phyloP scores from a whole-genome alignment of 441 rosid species.

The Biscutella laevigata region DNA sequence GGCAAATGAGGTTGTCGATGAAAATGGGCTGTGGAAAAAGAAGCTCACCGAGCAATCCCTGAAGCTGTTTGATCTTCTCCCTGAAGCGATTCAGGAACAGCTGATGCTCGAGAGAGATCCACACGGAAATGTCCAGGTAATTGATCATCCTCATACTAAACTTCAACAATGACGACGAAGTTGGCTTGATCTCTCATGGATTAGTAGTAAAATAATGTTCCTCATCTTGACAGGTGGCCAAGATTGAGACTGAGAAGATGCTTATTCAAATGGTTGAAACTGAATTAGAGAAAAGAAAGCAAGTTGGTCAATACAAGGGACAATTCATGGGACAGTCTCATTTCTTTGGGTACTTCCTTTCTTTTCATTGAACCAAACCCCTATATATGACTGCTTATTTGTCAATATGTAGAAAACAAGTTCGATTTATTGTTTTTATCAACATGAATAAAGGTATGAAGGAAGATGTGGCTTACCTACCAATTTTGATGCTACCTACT shows the following conservation, averaged over 20 bases:
- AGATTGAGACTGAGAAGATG: conserved; percentile 98
- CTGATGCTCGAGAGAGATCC: conserved; percentile 99
- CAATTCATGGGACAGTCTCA: conserved; percentile 88
- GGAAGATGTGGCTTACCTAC: conserved; percentile 99
- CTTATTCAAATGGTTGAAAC: conserved; percentile 98
- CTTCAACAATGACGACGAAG: background rate
- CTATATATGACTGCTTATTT: background rate
- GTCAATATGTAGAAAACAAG: background rate
- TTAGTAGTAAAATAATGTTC: conserved; percentile 1
- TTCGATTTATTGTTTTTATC: background rate
- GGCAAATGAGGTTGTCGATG: conserved; percentile 78
- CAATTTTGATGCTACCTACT: conserved; percentile 67
- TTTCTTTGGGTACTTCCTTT: conserved; percentile 72
- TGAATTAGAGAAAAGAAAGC: conserved; percentile 84
- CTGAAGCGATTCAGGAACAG: conserved; percentile 87
- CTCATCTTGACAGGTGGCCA: conserved; percentile 62
- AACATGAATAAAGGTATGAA: conserved; percentile 54
- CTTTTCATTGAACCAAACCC: background rate
- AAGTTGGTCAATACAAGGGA: conserved; percentile 60
- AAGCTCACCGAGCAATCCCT: conserved; percentile 68
- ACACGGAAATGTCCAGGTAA: conserved; percentile 98
- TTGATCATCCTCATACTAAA: conserved; percentile 10
- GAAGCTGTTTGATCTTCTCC: conserved; percentile 77
- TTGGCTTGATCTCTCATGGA: background rate
- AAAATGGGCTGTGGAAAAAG: conserved; percentile 74